A percentile compares a stretch with the other conserved stretches of the same genome.
Conservation (phyloP, 495 filamentous ascomycete species). For the Cryomyces antarcticus region DNA sequence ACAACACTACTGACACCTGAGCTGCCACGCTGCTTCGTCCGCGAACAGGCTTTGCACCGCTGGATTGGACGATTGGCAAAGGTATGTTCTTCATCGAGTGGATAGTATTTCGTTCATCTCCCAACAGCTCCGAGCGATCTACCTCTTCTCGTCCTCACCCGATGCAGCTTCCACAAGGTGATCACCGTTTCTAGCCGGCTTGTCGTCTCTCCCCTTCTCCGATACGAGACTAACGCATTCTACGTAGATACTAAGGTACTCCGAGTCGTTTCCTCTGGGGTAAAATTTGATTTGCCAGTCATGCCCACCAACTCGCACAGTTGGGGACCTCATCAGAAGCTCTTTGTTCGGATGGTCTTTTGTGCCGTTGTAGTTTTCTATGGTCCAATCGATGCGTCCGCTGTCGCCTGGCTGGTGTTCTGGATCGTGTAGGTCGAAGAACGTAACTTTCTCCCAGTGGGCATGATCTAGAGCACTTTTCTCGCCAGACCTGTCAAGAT, state of each 20-base stretch:
- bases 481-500: slow-evolving; percentile 29
- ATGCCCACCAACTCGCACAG: slow-evolving; percentile 36
- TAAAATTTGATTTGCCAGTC: slow-evolving; percentile 56
- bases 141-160: background rate
- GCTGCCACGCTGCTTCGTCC: slow-evolving; percentile 26
- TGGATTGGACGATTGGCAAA: slow-evolving; percentile 10
- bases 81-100: background rate
- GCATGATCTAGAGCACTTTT: slow-evolving; percentile 36
- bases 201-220: slow-evolving; percentile 6
- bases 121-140: background rate
- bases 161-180: background rate
- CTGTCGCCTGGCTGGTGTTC: slow-evolving; percentile 30
- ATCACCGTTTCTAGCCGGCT: background rate
- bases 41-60: slow-evolving; percentile 1
- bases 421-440: slow-evolving; percentile 35
- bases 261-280: slow-evolving; percentile 41
- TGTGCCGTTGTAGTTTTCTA: slow-evolving; percentile 40
- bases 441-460: slow-evolving; percentile 40
- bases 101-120: background rate
- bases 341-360: slow-evolving; percentile 36
- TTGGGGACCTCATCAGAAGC: slow-evolving; percentile 37
- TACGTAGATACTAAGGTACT: slow-evolving; percentile 40
- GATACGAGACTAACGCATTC: slow-evolving; percentile 35
- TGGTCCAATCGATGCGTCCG: slow-evolving; percentile 38
- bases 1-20: slow-evolving; percentile 41